phyloP scores from a whole-genome alignment of 345 rosid genomes.

The Eucalyptus globulus region DNA sequence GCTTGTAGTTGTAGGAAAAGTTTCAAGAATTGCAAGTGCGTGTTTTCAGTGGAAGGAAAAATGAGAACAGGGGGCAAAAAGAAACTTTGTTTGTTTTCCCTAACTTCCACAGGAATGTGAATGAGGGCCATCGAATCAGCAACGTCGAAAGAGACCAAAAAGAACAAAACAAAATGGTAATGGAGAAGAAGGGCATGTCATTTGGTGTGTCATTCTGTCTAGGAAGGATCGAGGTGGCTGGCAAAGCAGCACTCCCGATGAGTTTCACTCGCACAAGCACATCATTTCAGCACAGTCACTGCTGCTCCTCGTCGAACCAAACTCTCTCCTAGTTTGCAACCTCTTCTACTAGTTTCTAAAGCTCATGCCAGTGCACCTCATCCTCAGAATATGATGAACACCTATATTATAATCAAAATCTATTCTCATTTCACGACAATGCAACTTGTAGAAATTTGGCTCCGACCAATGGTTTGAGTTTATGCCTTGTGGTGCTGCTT shows the following conservation, averaged over 20 bases:
- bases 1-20: background rate
- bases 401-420: background rate
- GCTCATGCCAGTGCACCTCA: background rate
- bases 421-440: background rate
- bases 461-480: background rate
- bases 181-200: background rate
- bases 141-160: background rate
- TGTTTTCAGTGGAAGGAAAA: background rate
- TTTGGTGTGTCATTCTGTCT: background rate
- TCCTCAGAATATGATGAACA: background rate
- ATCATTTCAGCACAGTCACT: background rate
- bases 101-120: background rate
- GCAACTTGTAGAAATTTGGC: background rate
- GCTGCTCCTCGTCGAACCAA: background rate
- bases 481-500: background rate
- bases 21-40: background rate
- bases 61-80: background rate
- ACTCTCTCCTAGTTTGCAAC: background rate
- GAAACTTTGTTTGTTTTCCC: background rate
- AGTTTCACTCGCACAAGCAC: background rate
- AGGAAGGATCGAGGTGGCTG: background rate
- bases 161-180: background rate
- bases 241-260: background rate
- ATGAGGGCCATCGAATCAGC: background rate
- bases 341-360: background rate